Evolutionary conservation across 2,329 filamentous ascomycete species (phyloP), one percentile per base, ranked within the genome.

Genomic region (Aspergillus cejpii): DNA sequence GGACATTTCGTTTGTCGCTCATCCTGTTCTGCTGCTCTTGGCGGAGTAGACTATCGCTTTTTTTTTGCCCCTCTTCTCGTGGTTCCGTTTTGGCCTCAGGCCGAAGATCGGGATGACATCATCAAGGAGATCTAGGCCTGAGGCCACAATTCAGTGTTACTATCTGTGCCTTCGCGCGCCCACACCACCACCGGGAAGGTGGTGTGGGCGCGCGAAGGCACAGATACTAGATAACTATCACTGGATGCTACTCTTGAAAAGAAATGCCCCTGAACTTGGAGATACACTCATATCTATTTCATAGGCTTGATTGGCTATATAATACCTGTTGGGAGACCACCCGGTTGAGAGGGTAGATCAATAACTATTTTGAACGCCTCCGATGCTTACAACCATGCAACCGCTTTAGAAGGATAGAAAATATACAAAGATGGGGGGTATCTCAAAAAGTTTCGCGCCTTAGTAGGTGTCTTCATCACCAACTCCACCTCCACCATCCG

Each of bases 401-500:
- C 10, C 17, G 31, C 31, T 34, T 17, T n/a, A n/a, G n/a, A 24
- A 43, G 41, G 45, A 41, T 11, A 50, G 47, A 51, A 53, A 47
- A 51, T 48, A 56, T 44, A 46, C 49, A 60, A 55, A 15, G 17
- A 17, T 24, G 23, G 23, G 31, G 56, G 61, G 60, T 64, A 65
- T 64, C 57, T 55, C 48, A 47, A 53, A n/a, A n/a, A n/a, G 34
- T 47, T 33, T 40, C 20, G 45, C 45, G 41, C 40, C 44, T 59
- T 55, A 70, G 50, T 63, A 68, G 17, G 63, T 64, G 53, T 69
- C 69, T 47, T 71, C 74, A 39, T 73, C 74, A 43, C 74, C 77
- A 5, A 70, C 74, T 31, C 72, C 77, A 24, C 73, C 75, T 29
- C 71, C 77, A 36, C 71, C 76, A 51, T 75, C 79, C 20, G 69